Base-by-base conservation (phyloP, 257 asterid species). In the Petunia axillaris region DNA sequence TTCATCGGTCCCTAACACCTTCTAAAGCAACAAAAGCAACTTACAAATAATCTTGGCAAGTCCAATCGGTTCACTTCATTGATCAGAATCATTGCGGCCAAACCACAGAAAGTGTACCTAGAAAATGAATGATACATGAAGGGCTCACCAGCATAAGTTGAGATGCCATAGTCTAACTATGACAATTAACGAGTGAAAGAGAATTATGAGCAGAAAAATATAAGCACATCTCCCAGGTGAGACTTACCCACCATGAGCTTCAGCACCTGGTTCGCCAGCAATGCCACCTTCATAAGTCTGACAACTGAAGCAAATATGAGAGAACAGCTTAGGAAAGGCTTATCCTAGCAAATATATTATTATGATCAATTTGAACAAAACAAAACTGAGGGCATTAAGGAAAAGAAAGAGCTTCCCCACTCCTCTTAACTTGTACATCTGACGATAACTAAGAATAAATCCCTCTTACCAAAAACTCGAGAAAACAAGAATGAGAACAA, bases 161-260 rank as follows among this genome's bases (percentile, higher is more conserved):
- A 71, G 60, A 71, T 48, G 44, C 35, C 4, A 48, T 71, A 11
- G 77, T 48, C 36, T 25, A 48, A 48, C 60, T 25, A 71, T 7
- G 77, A 38, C 46, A 71, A 71, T n/a, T 35, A 10, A 48, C 44
- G 37, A 25, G 5, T 53, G 53, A 65, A 64, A 77, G 58, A 79
- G 52, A 76, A 73, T 53, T 37, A 77, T 39, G 78, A 60, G 16
- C n/a, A 76, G 15, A 36, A 37, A 79, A 83, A 59, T 64, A 40
- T 16, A 14, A 15, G 39, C 55, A 68, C 62, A 50, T 11, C 39
- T 60, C 53, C 73, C 62, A 15, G 68, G 36, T 52, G 82, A 62
- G 67, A 88, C 98, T 91, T 85, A 96, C 98, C 99, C 99, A 71
- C 99, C 99, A 81, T 96, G 99, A 88, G 99, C 99, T 92, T 96